Evolutionary conservation across 805 yeast genomes (phyloP), one percentile per base, ranked within the genome.

Genomic region (Candida dajiaensis): DNA sequence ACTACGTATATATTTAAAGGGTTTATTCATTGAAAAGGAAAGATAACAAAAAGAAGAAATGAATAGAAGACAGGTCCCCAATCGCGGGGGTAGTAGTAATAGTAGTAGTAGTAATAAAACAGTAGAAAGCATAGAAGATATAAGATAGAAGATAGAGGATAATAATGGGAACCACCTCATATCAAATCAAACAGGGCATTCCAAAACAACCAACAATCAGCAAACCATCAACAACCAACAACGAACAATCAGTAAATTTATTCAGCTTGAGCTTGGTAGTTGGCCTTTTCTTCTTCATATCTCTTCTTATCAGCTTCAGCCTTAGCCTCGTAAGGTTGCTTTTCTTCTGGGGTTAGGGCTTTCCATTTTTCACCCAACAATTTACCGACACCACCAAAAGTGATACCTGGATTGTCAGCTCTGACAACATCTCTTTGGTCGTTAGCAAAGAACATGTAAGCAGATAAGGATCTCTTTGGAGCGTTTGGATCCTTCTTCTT

Each of bases 391-490:
- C 89, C 95, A 57, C 95, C 99, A 64, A 94, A 94, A 38, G 90
- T 73, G 59, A 90, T 86, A 67, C 96, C 97, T 62, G 98, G 97
- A 78, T 92, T 89, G 69, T 90, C 98, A 52, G 92, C 83, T 69
- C 96, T 83, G 58, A 94, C 96, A 54, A 81, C 80, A 71, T 92
- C 97, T 78, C 99, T 90, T 79, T 87, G 86, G 65, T 89, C 97
- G 68, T 89, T 89, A 61, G 99, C 98, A 66, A 90, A 94, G 81
- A 88, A 92, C 98, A 94, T 90, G 83, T 92, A 94, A 42, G 98
- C 97, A 50, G 97, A 89, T 67, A 94, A 75, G 22, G 97, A 89
- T 73, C 98, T 88, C 88, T 94, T 94, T 70, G 99, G 99, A 56
- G 99, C 99, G 71, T 92, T 90, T 75, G 99, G 96, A 70, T 88